phyloP scores from a whole-genome alignment of 345 rosid species.

The Eucalyptus caleyi region DNA sequence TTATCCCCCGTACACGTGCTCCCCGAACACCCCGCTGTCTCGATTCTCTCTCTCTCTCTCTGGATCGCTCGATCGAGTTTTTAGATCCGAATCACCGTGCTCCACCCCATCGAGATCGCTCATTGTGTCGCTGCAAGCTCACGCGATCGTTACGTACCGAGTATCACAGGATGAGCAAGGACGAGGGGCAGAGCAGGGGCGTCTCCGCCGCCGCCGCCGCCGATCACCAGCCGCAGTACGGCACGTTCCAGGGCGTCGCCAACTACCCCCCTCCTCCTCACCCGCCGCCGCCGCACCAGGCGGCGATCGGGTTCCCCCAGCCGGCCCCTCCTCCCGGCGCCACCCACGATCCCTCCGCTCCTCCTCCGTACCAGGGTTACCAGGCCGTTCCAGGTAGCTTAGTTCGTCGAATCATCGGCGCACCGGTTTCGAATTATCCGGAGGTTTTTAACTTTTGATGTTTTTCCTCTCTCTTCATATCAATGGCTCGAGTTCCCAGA shows the following conservation, averaged over 20 bases:
- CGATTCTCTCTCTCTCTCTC: neutral
- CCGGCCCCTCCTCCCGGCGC: conserved; percentile 75
- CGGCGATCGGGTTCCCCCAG: conserved; percentile 75
- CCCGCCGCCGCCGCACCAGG: conserved; percentile 12
- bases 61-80: neutral
- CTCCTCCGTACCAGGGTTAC: conserved; percentile 45
- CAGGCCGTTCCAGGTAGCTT: conserved; percentile 61
- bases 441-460: neutral
- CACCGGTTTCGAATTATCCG: neutral
- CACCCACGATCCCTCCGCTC: conserved; percentile 22
- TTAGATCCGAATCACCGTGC: neutral
- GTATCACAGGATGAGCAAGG: neutral
- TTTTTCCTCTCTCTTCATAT: neutral
- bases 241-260: conserved; percentile 96
- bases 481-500: neutral
- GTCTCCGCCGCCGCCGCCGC: neutral
- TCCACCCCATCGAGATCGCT: neutral
- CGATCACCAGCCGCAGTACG: conserved; percentile 35
- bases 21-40: neutral
- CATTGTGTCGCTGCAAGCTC: neutral
- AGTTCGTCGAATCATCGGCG: neutral
- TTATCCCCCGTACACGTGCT: neutral
- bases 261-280: conserved; percentile 69
- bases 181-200: neutral
- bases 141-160: neutral